Evolutionary conservation across 257 asterid genomes (phyloP), one percentile per base, ranked within the genome.

Genomic region (Echites panduratus): DNA sequence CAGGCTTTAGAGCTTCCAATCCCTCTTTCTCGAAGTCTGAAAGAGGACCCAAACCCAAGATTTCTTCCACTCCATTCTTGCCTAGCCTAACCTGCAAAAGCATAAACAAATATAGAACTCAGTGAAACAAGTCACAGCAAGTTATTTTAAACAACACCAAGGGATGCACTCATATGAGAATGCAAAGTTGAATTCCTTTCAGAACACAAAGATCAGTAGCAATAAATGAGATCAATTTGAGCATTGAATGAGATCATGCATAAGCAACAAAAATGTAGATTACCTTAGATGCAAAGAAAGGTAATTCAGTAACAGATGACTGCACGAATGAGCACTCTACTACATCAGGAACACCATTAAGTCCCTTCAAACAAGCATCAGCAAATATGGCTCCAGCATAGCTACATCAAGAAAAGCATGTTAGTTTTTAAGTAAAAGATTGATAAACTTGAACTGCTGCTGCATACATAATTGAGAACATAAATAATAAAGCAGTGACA

Each of bases 361-460:
- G 94, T 66, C 98, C 97, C 80, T 88, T 92, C 72, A 92, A 80
- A 85, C 96, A 90, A 71, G 98, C 97, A 89, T 93, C 98, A 17
- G 95, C 95, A 76, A 90, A 93, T 50, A 88, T 80, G 49, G 98
- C 96, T n/a, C 97, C 96, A 4, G 97, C 96, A 84, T 89, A 93
- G 71, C 97, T 90, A 89, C 82, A 81, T 0, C 17, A 7, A 9
- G 64, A 17, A 27, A 68, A 7, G 49, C 16, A 27, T 58, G 67
- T 66, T 61, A 61, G 72, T 56, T 49, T 32, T 19, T 7, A 73
- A 45, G 65, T 50, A 19, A 49, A 32, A 41, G 59, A 58, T 54
- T 26, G 62, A 59, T 26, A 62, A 79, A 67, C 49, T n/a, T 32
- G 27, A n/a, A 19, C 11, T 13, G 38, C 44, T 52, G 29, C 12